Evolutionary conservation across 805 yeast genomes (phyloP), one percentile per base, ranked within the genome.

Genomic region (Lipomyces sp.): DNA sequence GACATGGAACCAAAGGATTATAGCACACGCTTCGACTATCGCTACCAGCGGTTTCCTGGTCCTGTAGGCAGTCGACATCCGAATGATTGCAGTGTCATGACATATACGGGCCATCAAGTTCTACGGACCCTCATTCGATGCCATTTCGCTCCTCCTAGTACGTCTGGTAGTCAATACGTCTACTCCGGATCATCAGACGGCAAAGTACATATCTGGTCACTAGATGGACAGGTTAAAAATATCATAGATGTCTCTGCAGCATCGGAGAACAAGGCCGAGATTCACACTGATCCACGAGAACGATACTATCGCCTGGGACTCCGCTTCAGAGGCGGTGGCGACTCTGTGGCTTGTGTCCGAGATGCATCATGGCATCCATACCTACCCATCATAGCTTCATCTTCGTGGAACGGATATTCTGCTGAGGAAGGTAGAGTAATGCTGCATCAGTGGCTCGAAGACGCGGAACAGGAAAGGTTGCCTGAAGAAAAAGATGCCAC

Each of bases 101-200:
- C 78, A 4, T 75, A 72, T 59, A 54, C 72, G 10, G 76, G 77
- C 15, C 77, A 75, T 60, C 60, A 69, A 29, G 77, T 74, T 13
- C 63, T 68, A 29, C 66, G 67, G 29, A 75, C 78, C 3, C 68
- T 74, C 7, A 75, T 75, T 45, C 69, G 77, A 24, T 73, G 75
- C 62, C 75, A 73, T 45, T 75, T 75, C 50, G 72, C 77, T 5
- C 77, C 77, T 11, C 58, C 69, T 2, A 53, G 53, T 5, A 56
- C 71, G 3, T 69, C 77, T 13, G 77, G 74, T 13, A 68, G 71
- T 60, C 75, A 74, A 55, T 74, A 71, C 51, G 62, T 75, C 15
- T 75, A 74, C 62, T 73, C 77, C 7, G 77, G 77, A 5, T 74
- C 76, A 3, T 60, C 75, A 1, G 71, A 73, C 53, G 77, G 77